Conservation (phyloP, 2,329 filamentous ascomycete species). For the Amesomyces nigricolor region DNA sequence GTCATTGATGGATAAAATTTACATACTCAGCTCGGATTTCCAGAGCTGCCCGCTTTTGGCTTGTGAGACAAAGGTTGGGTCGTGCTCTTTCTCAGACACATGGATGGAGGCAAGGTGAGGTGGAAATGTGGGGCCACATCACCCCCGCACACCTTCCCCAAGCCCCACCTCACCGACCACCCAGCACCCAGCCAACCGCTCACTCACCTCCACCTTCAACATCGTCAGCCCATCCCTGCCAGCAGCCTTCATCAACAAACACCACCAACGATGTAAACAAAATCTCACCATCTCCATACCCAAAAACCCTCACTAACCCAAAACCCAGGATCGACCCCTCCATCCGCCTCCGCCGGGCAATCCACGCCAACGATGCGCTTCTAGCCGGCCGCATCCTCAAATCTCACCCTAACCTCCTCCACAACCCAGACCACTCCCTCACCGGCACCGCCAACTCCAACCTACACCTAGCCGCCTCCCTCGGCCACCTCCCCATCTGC, state of each 20-base stretch:
- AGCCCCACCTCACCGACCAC: too few species aligned
- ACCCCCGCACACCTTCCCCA: too few species aligned
- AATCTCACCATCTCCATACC: background rate
- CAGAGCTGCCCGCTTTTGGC: too few species aligned
- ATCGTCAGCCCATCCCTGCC: too few species aligned
- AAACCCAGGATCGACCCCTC: constrained; percentile 65
- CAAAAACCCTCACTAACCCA: background rate
- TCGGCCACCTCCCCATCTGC: constrained; percentile 65
- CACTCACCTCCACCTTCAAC: too few species aligned
- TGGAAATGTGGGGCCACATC: too few species aligned
- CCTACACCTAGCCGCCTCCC: constrained; percentile 70
- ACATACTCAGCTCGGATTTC: too few species aligned
- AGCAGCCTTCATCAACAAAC: background rate
- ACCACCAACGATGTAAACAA: background rate
- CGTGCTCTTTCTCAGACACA: too few species aligned
- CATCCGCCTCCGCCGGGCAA: constrained; percentile 73
- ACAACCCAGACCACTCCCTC: constrained; percentile 71
- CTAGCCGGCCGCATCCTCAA: constrained; percentile 73
- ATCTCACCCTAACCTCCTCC: constrained; percentile 63
- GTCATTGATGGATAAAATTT: too few species aligned
- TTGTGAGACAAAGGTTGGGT: too few species aligned
- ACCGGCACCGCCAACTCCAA: constrained; percentile 71
- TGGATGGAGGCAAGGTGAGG: too few species aligned
- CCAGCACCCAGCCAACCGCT: too few species aligned
- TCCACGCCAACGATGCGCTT: constrained; percentile 64